phyloP scores from a whole-genome alignment of 352 stramenopile genomes.

The Thalassiosira oceanica region DNA sequence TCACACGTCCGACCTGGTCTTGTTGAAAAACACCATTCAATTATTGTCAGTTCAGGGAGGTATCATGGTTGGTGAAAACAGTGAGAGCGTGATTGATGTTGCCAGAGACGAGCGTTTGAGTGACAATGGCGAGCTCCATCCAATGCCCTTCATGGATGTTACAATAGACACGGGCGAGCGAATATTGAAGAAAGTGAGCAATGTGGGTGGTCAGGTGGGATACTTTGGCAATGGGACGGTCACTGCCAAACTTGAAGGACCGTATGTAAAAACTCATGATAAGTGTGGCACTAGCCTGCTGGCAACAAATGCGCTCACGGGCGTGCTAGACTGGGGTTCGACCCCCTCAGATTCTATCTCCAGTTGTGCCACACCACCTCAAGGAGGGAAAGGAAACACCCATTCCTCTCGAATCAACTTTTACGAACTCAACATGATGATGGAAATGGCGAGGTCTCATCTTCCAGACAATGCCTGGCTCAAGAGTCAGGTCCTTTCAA shows the following conservation, averaged over 20 bases:
- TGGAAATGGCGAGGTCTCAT: conserved; percentile 15
- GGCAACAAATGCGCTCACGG: not conserved
- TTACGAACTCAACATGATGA: conserved; percentile 35
- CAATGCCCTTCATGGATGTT: conserved; percentile 37
- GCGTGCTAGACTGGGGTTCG: not conserved
- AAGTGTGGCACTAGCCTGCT: not conserved
- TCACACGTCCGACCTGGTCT: too few relatives aligned
- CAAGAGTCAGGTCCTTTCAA: not conserved
- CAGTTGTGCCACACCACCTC: not conserved
- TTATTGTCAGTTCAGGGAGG: too few relatives aligned
- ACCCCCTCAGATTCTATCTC: not conserved
- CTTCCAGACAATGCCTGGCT: conserved; percentile 22
- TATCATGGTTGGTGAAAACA: too few relatives aligned
- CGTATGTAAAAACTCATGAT: not conserved
- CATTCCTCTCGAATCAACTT: conserved; percentile 13
- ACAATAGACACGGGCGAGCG: too few relatives aligned
- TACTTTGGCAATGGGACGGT: not conserved
- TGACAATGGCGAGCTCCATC: conserved; percentile 13
- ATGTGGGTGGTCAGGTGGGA: too few relatives aligned
- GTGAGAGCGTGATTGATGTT: conserved; percentile 23
- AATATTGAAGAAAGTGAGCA: too few relatives aligned
- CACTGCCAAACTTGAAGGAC: not conserved
- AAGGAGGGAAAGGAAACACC: conserved; percentile 17
- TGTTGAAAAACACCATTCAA: too few relatives aligned
- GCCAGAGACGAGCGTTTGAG: conserved; percentile 4